Percentiles rank a stretch among this genome's conserved stretches.
phyloP scores from a whole-genome alignment of 2,329 filamentous ascomycete genomes.

The Aschersonia sp. region DNA sequence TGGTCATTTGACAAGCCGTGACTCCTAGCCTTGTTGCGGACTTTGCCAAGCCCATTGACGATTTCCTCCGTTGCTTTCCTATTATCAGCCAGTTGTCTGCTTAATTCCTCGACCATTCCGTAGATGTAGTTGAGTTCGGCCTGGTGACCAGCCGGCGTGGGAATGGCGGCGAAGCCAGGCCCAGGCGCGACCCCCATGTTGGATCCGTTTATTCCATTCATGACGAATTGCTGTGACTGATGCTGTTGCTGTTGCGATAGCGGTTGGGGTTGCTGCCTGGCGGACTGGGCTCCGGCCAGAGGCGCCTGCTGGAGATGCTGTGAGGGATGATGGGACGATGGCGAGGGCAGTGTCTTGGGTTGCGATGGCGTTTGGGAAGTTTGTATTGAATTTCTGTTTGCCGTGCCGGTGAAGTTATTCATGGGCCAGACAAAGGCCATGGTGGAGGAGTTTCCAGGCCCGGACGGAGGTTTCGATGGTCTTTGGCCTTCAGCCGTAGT shows the following conservation, averaged over 20 bases:
- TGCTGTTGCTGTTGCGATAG: slow-evolving; percentile 4
- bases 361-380: slow-evolving; percentile 4
- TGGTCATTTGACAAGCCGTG: slow-evolving; percentile 43
- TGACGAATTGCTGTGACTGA: slow-evolving; percentile 9
- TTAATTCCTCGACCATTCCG: slow-evolving; percentile 52
- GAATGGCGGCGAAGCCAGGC: slow-evolving; percentile 25
- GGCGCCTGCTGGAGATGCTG: slow-evolving; percentile 7
- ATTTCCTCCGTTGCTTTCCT: slow-evolving; percentile 48
- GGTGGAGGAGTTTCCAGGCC: slow-evolving; percentile 1
- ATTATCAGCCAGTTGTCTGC: slow-evolving; percentile 47
- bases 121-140: slow-evolving; percentile 56
- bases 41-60: slow-evolving; percentile 45
- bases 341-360: slow-evolving; percentile 6
- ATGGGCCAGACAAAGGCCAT: slow-evolving; percentile 4
- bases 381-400: slow-evolving; percentile 3
- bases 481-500: background rate
- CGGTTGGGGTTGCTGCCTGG: background rate
- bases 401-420: slow-evolving; percentile 1
- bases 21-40: slow-evolving; percentile 40
- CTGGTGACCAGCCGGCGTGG: slow-evolving; percentile 53
- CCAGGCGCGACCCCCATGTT: slow-evolving; percentile 16
- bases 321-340: slow-evolving; percentile 1
- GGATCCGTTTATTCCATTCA: slow-evolving; percentile 36
- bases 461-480: background rate
- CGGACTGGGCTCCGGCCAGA: background rate